Evolutionary conservation across 495 filamentous ascomycete species (phyloP).

Genomic region (Copromyces sp.): DNA sequence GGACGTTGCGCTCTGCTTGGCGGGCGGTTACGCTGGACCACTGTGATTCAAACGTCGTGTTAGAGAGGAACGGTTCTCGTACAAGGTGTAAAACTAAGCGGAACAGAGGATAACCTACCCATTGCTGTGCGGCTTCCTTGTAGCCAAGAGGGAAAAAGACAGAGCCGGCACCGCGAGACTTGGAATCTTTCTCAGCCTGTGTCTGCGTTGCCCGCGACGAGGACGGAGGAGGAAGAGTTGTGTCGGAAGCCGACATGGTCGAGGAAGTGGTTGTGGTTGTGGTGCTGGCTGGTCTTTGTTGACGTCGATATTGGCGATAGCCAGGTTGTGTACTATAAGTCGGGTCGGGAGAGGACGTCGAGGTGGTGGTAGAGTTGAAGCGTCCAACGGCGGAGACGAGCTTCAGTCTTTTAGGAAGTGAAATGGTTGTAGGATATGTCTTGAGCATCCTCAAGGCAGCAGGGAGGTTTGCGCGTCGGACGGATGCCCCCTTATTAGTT

Average conservation of each 20-base stretch:
- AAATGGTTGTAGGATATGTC: constrained; percentile 10
- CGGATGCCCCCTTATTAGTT: constrained; percentile 10
- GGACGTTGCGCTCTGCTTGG: constrained; percentile 80
- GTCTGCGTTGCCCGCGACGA: neutral
- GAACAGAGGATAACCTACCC: constrained; percentile 47
- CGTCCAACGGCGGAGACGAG: constrained; percentile 4
- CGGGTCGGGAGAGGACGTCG: constrained; percentile 22
- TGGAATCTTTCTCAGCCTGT: neutral
- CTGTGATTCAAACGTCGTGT: constrained; percentile 29
- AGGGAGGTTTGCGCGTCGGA: constrained; percentile 5
- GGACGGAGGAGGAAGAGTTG: neutral
- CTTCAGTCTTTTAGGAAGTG: constrained; percentile 19
- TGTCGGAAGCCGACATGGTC: neutral
- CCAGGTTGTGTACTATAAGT: neutral
- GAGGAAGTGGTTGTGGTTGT: constrained; percentile 17
- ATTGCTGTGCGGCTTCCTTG: constrained; percentile 84
- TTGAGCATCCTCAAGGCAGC: constrained; percentile 21
- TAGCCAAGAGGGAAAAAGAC: constrained; percentile 75
- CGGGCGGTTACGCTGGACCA: constrained; percentile 76
- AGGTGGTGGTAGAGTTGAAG: constrained; percentile 20
- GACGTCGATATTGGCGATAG: constrained; percentile 21
- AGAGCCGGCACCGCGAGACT: neutral
- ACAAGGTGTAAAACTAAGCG: neutral
- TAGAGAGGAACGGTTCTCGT: neutral
- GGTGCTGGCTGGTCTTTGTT: constrained; percentile 10